These are phyloP conservation scores for Dendrothele bispora DNA, from an alignment of 768 basidiomycete genomes.

Conservation along the genomic window DNA sequence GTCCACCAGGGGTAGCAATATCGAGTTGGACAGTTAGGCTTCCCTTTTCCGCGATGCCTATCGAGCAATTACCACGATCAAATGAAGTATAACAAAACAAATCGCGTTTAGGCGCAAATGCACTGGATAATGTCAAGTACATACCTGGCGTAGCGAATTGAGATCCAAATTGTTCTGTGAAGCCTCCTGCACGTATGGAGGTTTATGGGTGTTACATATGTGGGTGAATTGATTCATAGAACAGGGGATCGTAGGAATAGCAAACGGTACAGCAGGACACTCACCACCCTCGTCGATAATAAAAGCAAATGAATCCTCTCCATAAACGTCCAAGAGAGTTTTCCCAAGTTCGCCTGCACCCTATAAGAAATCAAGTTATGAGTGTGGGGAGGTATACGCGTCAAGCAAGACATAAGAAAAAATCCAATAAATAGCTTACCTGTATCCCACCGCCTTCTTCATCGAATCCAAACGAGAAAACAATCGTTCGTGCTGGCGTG, in stretches of 20 bases:
- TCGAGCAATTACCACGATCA: too few species aligned
- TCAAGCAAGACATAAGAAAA: background rate
- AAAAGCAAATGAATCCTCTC: conserved; percentile 69
- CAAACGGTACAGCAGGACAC: too few species aligned
- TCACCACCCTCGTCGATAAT: conserved; percentile 87
- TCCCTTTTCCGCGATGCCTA: conserved; percentile 81
- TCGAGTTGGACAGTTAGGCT: conserved; percentile 53
- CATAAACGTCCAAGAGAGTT: conserved; percentile 60
- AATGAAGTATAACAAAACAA: too few species aligned
- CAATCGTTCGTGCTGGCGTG: conserved; percentile 60
- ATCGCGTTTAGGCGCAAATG: too few species aligned
- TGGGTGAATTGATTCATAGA: too few species aligned
- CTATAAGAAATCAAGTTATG: conserved; percentile 29
- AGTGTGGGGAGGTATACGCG: background rate
- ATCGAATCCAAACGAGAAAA: conserved; percentile 73
- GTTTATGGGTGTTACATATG: too few species aligned
- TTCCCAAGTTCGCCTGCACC: conserved; percentile 52
- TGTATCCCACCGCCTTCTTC: conserved; percentile 63
- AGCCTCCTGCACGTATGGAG: conserved; percentile 43
- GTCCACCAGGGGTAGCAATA: conserved; percentile 74
- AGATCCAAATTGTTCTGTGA: conserved; percentile 47
- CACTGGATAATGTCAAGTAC: too few species aligned
- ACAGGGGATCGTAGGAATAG: too few species aligned
- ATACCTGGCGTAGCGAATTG: conserved; percentile 60
- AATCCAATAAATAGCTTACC: conserved; percentile 35